phyloP scores from a whole-genome alignment of 352 stramenopile genomes.

The Pilasporangium apinafurcum region DNA sequence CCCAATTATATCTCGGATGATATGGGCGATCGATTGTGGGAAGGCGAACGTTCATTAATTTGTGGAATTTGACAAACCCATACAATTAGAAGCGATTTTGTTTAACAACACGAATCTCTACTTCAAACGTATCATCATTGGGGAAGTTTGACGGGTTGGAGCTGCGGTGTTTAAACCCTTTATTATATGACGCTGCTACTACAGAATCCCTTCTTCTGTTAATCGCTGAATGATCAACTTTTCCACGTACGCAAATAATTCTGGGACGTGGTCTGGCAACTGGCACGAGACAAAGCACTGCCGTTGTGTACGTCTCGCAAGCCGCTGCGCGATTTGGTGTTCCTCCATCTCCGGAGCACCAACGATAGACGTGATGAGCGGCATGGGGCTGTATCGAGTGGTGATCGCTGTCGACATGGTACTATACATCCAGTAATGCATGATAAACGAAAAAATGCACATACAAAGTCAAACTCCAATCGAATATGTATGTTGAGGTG shows the following conservation, averaged over 20 bases:
- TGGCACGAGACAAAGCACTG: slow-evolving; percentile 84
- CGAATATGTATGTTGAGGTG: not conserved
- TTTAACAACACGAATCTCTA: too few relatives aligned
- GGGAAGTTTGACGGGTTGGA: too few relatives aligned
- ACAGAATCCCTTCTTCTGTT: slow-evolving; percentile 36
- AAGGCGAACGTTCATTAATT: too few relatives aligned
- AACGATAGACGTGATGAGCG: slow-evolving; percentile 67
- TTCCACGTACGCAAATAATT: slow-evolving; percentile 69
- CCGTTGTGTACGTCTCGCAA: slow-evolving; percentile 48
- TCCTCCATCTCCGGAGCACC: slow-evolving; percentile 65
- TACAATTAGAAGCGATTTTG: too few relatives aligned
- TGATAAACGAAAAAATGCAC: not conserved
- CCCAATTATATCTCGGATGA: too few relatives aligned
- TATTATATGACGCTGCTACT: not conserved
- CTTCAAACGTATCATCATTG: too few relatives aligned
- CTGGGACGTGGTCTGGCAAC: slow-evolving; percentile 58
- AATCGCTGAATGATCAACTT: slow-evolving; percentile 51
- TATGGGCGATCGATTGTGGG: too few relatives aligned
- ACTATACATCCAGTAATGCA: slow-evolving; percentile 23
- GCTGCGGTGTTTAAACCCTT: too few relatives aligned
- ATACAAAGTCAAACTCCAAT: too few relatives aligned
- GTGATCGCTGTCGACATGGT: slow-evolving; percentile 74
- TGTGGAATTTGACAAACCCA: too few relatives aligned
- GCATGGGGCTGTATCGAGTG: slow-evolving; percentile 76
- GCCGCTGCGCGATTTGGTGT: slow-evolving; percentile 74